Evolutionary conservation across 192 early-diverging fungal species (phyloP).

Genomic region (Phlyctochytrium bullatum): DNA sequence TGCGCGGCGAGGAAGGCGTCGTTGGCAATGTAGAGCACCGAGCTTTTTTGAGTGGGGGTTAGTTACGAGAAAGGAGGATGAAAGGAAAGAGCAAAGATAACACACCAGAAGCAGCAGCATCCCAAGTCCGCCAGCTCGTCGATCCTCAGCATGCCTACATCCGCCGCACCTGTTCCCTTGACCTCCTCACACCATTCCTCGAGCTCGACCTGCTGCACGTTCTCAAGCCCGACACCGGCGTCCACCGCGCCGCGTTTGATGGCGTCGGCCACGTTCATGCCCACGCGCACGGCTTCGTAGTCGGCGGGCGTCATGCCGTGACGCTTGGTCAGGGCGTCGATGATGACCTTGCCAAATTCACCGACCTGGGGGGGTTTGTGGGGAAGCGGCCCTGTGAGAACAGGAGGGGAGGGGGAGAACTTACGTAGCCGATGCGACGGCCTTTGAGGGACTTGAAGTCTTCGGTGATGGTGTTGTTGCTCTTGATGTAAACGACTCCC

Average conservation of each 20-base stretch:
- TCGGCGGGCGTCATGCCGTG: conserved; percentile 55
- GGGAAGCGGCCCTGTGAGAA: background rate
- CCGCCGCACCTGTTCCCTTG: conserved; percentile 40
- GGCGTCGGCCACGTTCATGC: conserved; percentile 65
- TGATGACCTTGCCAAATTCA: conserved; percentile 64
- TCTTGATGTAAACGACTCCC: conserved; percentile 57
- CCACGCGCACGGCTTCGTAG: conserved; percentile 61
- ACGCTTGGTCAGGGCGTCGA: conserved; percentile 54
- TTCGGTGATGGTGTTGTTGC: conserved; percentile 48
- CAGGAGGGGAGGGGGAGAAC: background rate
- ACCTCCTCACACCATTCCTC: conserved; percentile 3
- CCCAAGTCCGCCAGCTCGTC: conserved; percentile 65
- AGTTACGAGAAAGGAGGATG: conserved; percentile 38
- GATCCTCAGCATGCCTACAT: conserved; percentile 64
- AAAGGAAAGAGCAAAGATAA: conserved; percentile 1
- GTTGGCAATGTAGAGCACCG: conserved; percentile 62
- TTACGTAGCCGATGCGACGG: conserved; percentile 62
- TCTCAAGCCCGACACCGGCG: conserved; percentile 66
- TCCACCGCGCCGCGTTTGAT: conserved; percentile 58
- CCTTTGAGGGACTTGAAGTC: conserved; percentile 54
- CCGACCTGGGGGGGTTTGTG: conserved; percentile 10
- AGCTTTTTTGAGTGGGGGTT: conserved; percentile 40
- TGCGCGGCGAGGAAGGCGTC: conserved; percentile 53
- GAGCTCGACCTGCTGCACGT: conserved; percentile 57
- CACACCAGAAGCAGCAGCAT: conserved; percentile 64